phyloP scores from a whole-genome alignment of 2,329 filamentous ascomycete genomes.

The Xylaria sp. region DNA sequence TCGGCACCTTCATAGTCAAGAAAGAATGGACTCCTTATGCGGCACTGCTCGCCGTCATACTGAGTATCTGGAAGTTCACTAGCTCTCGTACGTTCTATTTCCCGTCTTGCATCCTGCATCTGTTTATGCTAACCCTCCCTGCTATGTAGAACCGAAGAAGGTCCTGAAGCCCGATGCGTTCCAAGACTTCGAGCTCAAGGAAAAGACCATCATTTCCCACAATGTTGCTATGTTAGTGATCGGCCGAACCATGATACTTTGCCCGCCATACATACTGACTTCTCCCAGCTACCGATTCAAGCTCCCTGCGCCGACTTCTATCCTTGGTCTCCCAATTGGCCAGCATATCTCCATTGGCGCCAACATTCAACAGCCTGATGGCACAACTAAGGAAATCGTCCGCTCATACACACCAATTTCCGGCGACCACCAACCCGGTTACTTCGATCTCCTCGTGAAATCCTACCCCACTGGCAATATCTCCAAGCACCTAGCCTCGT shows the following conservation, averaged over 20 bases:
- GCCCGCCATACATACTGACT: conserved; percentile 20
- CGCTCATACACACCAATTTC: conserved; percentile 94
- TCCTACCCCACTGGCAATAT: conserved; percentile 98
- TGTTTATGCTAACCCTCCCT: conserved; percentile 36
- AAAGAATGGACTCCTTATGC: conserved; percentile 80
- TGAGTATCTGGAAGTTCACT: conserved; percentile 79
- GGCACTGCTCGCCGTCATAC: conserved; percentile 69
- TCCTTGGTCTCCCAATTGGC: conserved; percentile 96
- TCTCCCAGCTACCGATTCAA: conserved; percentile 85
- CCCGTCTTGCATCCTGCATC: conserved; percentile 3
- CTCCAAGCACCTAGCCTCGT: conserved; percentile 87
- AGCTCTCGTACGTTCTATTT: conserved; percentile 69
- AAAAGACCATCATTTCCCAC: conserved; percentile 96
- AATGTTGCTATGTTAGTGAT: conserved; percentile 89
- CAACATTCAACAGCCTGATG: conserved; percentile 73
- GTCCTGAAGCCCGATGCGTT: conserved; percentile 88
- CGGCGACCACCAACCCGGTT: conserved; percentile 87
- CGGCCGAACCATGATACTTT: conserved; percentile 9
- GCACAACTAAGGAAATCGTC: conserved; percentile 82
- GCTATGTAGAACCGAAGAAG: conserved; percentile 73
- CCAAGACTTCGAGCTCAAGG: conserved; percentile 91
- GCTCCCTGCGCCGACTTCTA: conserved; percentile 79
- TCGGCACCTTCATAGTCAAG: conserved; percentile 83
- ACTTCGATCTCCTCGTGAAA: conserved; percentile 98
- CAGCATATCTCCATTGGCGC: conserved; percentile 98